Conservation (phyloP, 352 stramenopile genomes). For the Phytopythium cucurbitacearum region DNA sequence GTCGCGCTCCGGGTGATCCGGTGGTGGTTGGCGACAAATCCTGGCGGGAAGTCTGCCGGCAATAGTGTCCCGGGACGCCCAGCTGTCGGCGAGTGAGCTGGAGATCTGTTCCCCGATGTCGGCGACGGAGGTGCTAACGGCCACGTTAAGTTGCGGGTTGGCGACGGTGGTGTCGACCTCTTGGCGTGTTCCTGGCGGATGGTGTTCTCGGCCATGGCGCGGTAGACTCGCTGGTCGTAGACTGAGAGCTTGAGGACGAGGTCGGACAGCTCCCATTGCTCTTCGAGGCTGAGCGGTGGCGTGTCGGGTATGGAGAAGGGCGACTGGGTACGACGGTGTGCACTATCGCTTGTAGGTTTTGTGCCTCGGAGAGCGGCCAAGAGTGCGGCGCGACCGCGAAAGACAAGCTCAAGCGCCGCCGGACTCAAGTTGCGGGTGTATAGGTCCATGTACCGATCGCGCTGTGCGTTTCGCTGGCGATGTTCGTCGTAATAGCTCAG, state of each 20-base stretch:
- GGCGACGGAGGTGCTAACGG: neutral
- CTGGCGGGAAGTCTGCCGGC: conserved; percentile 8
- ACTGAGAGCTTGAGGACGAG: conserved; percentile 43
- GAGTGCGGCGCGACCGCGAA: conserved; percentile 34
- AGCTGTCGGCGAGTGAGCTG: conserved; percentile 9
- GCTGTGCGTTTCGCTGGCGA: conserved; percentile 1
- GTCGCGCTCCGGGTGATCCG: conserved; percentile 29
- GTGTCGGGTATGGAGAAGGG: conserved; percentile 13
- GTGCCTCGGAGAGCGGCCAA: conserved; percentile 4
- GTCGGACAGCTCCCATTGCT: conserved; percentile 69
- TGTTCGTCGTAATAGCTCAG: conserved; percentile 6
- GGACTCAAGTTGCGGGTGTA: conserved; percentile 48
- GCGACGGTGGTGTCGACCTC: conserved; percentile 12
- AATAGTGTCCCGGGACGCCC: conserved; percentile 3
- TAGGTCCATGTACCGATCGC: conserved; percentile 47
- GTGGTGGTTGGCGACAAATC: conserved; percentile 26
- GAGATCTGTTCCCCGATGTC: conserved; percentile 1
- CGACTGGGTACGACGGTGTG: conserved; percentile 11
- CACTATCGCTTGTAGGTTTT: conserved; percentile 3
- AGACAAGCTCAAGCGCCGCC: conserved; percentile 32
- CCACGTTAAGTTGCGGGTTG: conserved; percentile 16
- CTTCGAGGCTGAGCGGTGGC: conserved; percentile 32
- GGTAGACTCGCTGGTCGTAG: conserved; percentile 41
- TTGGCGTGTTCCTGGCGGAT: conserved; percentile 35
- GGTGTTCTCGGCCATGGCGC: conserved; percentile 29